Percentiles rank a stretch among this genome's conserved stretches.
phyloP scores from a whole-genome alignment of 805 yeast species.

The Metschnikowia reukaufii region DNA sequence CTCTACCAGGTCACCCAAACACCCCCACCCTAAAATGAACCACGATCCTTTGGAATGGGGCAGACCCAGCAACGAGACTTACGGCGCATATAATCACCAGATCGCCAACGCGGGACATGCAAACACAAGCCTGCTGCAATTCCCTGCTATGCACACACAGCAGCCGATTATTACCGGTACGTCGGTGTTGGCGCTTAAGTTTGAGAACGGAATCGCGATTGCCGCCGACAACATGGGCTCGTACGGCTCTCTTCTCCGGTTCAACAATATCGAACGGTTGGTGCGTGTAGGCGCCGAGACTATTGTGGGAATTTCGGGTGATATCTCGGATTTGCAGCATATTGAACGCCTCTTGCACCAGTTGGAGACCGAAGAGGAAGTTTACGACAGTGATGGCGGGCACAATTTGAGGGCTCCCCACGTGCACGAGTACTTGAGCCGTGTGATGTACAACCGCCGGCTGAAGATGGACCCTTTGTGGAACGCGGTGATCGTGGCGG shows the following conservation, averaged over 20 bases:
- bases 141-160: constrained; percentile 85
- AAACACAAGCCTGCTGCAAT: constrained; percentile 22
- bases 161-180: constrained; percentile 97
- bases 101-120: constrained; percentile 60
- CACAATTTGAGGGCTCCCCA: constrained; percentile 74
- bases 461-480: constrained; percentile 93
- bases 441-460: constrained; percentile 83
- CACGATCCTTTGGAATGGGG: constrained; percentile 98
- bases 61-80: constrained; percentile 79
- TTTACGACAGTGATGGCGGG: constrained; percentile 70
- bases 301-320: constrained; percentile 92
- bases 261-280: constrained; percentile 81
- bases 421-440: constrained; percentile 82
- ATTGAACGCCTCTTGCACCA: constrained; percentile 73
- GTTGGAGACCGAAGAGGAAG: constrained; percentile 67
- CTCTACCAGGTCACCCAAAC: background rate
- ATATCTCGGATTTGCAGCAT: constrained; percentile 89
- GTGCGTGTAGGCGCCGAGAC: constrained; percentile 81
- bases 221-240: constrained; percentile 95
- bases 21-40: constrained; percentile 55
- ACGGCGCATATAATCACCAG: constrained; percentile 74
- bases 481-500: constrained; percentile 93
- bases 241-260: constrained; percentile 89
- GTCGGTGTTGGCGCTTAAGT: constrained; percentile 89
- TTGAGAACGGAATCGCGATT: constrained; percentile 82